Evolutionary conservation across 306 rosid species (phyloP), one percentile per base, ranked within the genome.

Genomic region (Chamaecrista fasciculata): DNA sequence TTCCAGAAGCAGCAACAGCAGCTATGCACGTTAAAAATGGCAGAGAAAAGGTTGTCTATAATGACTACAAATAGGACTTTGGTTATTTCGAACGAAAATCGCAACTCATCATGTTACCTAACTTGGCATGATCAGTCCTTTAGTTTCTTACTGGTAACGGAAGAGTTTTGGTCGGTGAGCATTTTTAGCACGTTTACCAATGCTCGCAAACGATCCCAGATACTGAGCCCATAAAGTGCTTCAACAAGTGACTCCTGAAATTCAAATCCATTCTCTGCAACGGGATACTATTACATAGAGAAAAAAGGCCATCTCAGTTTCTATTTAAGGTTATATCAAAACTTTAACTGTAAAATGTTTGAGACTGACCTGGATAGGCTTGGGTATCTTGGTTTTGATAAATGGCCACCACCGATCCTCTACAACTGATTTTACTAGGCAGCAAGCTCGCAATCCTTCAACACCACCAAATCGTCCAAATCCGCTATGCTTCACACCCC

Each of bases 401-500:
- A 75, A 76, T 8, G 96, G 95, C 97, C 99, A 94, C 95, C 95
- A 91, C 76, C 97, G 83, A 80, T 94, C 96, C 85, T 94, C 99
- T 6, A 84, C 96, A 20, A 94, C 97, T 76, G 99, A 76, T 83
- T 91, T 91, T 66, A 89, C 92, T 25, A 91, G 92, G 84, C 99
- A 94, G 77, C 99, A 94, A 11, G 96, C 99, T 53, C 99, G 88
- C 83, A 94, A 67, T 62, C 99, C 99, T 81, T 94, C 97, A 4
- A 80, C 79, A 24, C 99, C 99, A 74, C 86, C 95, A 28, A 94
- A 91, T 78, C 99, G 83, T 67, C 99, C 99, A 79, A 94, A 94
- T 73, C 99, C 97, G 59, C 97, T 91, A 72, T 89, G 83, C 80
- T 94, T 94, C 47, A 91, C 91, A 0, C 97, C 99, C 28, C 99